Evolutionary conservation across 768 basidiomycete genomes (phyloP), one percentile per base, ranked within the genome.

Genomic region (Lenzites betulinus): DNA sequence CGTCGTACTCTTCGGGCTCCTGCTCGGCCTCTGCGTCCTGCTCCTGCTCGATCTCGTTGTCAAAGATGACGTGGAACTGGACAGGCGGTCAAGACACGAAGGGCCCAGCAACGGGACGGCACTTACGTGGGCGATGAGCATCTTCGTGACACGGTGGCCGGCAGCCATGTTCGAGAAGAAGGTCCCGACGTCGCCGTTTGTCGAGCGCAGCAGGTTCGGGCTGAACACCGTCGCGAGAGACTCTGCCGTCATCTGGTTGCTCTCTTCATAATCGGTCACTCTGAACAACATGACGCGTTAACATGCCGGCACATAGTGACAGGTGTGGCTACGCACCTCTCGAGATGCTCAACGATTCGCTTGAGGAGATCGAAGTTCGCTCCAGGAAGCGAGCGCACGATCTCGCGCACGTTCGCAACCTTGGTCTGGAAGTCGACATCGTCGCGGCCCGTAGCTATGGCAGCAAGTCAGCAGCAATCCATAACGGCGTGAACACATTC

Each of bases 171-270:
- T 92, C 56, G 87, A 82, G 61, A 92, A 78, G 66, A 92, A 88
- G 73, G 88, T 79, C 12, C 81, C 84, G 73, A 92, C 88, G 69
- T 91, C 88, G 61, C 89, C 90, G 68, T 88, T 85, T 2, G 89
- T 89, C 3, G 90, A 87, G 20, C 90, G 85, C 52, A 92, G 70
- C 48, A 93, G 73, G 69, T 91, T 92, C 7, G 90, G 91, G 62
- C 90, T 90, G 73, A 93, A 93, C 18, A 93, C 91, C 53, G 93
- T 92, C 0, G 93, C 88, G 3, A 95, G 78, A 7, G 89, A 86
- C 64, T 93, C 88, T 1, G 90, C 86, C 1, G 89, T 91, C 93
- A 95, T 95, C 60, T 94, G 92, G 66, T 93, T 95, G 50, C 86
- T 82, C 59, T 93, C 92, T 70, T 94, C 92, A 73, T 82, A 91